Evolutionary conservation across 441 rosid genomes (phyloP), one percentile per base, ranked within the genome.

Genomic region (Aquilaria agallochum): DNA sequence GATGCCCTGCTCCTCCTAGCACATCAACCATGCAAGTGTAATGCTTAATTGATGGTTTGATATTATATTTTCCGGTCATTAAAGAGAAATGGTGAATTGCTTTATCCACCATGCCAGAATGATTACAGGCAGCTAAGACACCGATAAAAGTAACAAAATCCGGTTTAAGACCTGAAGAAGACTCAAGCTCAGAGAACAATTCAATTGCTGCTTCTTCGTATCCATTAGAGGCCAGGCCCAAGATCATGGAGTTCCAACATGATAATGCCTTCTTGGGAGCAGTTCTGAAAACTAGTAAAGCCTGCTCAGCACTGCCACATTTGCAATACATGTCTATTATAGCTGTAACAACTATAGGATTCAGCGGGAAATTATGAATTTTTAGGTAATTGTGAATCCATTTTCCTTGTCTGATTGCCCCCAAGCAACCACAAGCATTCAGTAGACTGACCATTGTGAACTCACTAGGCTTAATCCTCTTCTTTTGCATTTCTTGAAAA

Each of bases 391-490:
- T 73, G 79, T 88, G 96, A 66, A 84, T 49, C 97, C 97, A 84
- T 59, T 75, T 83, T 55, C 98, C 94, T 73, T 80, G 96, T 62
- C 68, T 70, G 31, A 68, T 73, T 55, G 94, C 89, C 70, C 96
- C 97, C 5, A 83, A 66, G 62, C 63, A 74, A 31, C 81, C 88
- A 77, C 86, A 83, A 61, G 87, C 89, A 71, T 88, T 88, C 57
- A 92, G 72, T 64, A 93, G 59, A 78, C 93, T 87, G 73, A 85
- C 91, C 95, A 84, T 80, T 1, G 95, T 87, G 74, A 80, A 83
- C 46, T 83, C 95, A 58, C 76, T 80, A 47, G 95, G 86, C 64
- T 67, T 67, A 69, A 85, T 70, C 44, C 33, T 45, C 51, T 59
- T 66, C 33, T 55, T 68, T 72, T 79, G 89, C 93, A 89, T 89